phyloP scores from a whole-genome alignment of 129 eudicot genomes.

The Artemisia annua region DNA sequence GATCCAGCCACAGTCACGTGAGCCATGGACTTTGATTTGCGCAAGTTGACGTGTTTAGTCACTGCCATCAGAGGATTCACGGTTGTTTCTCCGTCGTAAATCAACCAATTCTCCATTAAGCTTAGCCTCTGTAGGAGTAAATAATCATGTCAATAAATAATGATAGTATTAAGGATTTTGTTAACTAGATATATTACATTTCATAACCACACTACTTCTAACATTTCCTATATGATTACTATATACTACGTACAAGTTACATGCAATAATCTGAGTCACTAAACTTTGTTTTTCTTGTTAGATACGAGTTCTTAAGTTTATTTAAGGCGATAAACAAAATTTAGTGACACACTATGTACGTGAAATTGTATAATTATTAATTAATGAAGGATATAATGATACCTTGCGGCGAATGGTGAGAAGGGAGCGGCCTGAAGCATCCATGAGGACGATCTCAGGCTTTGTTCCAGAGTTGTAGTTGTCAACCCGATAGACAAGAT shows the following conservation, averaged over 20 bases:
- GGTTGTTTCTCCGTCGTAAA: constrained; percentile 41
- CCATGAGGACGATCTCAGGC: constrained; percentile 62
- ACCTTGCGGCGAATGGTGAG: constrained; percentile 53
- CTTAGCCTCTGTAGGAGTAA: constrained; percentile 40
- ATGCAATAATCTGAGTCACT: too few relatives aligned
- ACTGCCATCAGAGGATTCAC: constrained; percentile 55
- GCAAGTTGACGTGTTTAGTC: constrained; percentile 39
- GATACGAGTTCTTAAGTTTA: too few relatives aligned
- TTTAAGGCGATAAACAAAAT: too few relatives aligned
- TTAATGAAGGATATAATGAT: too few relatives aligned
- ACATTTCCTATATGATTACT: too few relatives aligned
- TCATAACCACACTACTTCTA: too few relatives aligned
- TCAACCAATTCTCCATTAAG: constrained; percentile 57
- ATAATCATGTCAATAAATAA: background rate
- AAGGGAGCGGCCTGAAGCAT: constrained; percentile 51
- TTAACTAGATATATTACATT: too few relatives aligned
- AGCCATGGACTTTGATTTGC: constrained; percentile 46
- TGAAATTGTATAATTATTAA: background rate
- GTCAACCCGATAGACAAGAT: constrained; percentile 69
- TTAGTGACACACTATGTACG: too few relatives aligned
- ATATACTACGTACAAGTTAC: too few relatives aligned
- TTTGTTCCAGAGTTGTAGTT: constrained; percentile 49
- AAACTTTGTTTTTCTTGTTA: too few relatives aligned
- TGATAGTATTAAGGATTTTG: too few relatives aligned
- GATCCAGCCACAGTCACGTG: constrained; percentile 22